Conservation (phyloP, 805 yeast species). For the Tetrapisispora arboricola region DNA sequence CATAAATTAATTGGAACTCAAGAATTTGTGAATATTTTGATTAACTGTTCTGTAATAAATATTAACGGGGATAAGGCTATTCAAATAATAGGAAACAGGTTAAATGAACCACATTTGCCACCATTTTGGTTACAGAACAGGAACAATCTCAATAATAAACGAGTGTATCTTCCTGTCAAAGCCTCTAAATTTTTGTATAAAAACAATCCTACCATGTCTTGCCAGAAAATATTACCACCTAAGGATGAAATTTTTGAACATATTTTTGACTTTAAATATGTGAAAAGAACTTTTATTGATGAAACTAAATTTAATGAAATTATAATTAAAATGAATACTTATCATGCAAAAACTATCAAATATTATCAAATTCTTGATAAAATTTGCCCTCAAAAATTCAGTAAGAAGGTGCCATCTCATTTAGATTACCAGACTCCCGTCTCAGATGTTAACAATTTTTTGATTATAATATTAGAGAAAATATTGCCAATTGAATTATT, state of each 20-base stretch:
- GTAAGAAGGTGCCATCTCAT: slow-evolving; percentile 13
- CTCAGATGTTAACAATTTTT: slow-evolving; percentile 33
- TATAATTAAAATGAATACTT: slow-evolving; percentile 16
- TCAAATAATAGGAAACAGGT: slow-evolving; percentile 19
- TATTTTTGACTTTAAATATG: slow-evolving; percentile 16
- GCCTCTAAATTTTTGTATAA: slow-evolving; percentile 1
- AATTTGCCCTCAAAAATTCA: slow-evolving; percentile 21
- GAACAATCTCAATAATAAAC: neutral
- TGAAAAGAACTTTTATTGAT: slow-evolving; percentile 15
- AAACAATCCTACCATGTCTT: slow-evolving; percentile 1
- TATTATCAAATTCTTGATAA: slow-evolving; percentile 32
- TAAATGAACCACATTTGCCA: slow-evolving; percentile 12
- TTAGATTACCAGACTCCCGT: slow-evolving; percentile 28
- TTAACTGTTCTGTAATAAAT: slow-evolving; percentile 29
- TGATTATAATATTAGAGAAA: slow-evolving; percentile 35
- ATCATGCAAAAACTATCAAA: slow-evolving; percentile 26
- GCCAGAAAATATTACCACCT: slow-evolving; percentile 6
- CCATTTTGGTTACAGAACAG: slow-evolving; percentile 9
- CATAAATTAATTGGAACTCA: slow-evolving; percentile 32
- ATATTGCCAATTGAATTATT: slow-evolving; percentile 42
- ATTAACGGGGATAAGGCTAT: slow-evolving; percentile 3
- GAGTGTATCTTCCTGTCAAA: neutral
- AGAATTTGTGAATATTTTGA: slow-evolving; percentile 32
- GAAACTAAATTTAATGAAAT: slow-evolving; percentile 5
- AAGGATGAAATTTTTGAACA: slow-evolving; percentile 5